Evolutionary conservation across 2,329 filamentous ascomycete species (phyloP).

Genomic region (Emergomyces pasteurianus): DNA sequence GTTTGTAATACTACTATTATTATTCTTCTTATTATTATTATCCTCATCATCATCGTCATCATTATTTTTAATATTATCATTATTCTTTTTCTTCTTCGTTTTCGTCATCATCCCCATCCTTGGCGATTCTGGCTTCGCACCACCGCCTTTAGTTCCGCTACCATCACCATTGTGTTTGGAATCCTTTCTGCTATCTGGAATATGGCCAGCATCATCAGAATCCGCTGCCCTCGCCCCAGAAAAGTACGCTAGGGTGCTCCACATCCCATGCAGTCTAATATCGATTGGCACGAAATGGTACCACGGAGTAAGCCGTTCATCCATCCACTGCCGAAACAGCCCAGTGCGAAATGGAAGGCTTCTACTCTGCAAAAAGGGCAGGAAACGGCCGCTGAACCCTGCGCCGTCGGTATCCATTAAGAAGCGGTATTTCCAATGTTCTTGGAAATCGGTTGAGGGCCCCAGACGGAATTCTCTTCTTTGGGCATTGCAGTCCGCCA

Average conservation of each 20-base stretch:
- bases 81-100: constrained; percentile 19
- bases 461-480: constrained; percentile 40
- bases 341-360: constrained; percentile 58
- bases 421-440: constrained; percentile 55
- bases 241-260: constrained; percentile 65
- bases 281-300: constrained; percentile 72
- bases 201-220: constrained; percentile 18
- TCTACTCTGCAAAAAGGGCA: constrained; percentile 53
- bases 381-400: constrained; percentile 53
- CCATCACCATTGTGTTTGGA: not conserved
- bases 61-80: not conserved
- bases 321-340: constrained; percentile 70
- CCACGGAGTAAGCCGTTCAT: constrained; percentile 62
- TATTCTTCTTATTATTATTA: not conserved
- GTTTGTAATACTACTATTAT: too few relatives aligned
- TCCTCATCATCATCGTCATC: too few relatives aligned
- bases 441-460: constrained; percentile 38
- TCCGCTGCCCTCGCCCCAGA: constrained; percentile 39
- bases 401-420: constrained; percentile 60
- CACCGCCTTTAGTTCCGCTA: not conserved
- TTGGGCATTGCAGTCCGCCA: constrained; percentile 42
- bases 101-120: constrained; percentile 39
- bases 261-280: constrained; percentile 58
- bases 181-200: constrained; percentile 22
- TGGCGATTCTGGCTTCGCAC: constrained; percentile 7